Conservation (phyloP, 1,284 basidiomycete genomes). For the Pyrrhoderma noxium region DNA sequence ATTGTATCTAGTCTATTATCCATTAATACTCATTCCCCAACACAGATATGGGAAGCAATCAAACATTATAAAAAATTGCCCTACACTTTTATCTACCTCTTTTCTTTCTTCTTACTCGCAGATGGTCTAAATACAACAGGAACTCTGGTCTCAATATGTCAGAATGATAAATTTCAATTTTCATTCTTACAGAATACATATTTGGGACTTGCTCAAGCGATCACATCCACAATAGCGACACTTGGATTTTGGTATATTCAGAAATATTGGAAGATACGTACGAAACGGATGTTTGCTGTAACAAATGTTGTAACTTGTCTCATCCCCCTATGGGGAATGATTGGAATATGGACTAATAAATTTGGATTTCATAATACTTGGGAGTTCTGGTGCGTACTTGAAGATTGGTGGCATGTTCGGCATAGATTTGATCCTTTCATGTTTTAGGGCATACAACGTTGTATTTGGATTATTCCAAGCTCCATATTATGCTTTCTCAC, state of each 20-base stretch:
- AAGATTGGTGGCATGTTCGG: background rate
- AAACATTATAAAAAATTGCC: conserved; percentile 68
- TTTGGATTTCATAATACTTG: conserved; percentile 79
- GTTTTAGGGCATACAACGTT: conserved; percentile 62
- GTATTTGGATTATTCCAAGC: conserved; percentile 82
- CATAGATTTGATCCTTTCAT: background rate
- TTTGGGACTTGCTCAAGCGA: conserved; percentile 64
- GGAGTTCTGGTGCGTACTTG: conserved; percentile 64
- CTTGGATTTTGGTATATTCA: conserved; percentile 79
- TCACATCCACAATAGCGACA: conserved; percentile 60
- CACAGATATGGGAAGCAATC: conserved; percentile 59
- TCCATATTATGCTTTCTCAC: conserved; percentile 79
- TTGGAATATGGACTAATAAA: conserved; percentile 73
- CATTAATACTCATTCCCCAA: background rate
- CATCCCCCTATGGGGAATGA: conserved; percentile 82
- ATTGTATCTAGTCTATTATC: background rate
- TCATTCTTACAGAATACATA: conserved; percentile 74
- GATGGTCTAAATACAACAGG: conserved; percentile 75
- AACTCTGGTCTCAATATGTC: conserved; percentile 68
- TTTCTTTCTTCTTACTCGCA: conserved; percentile 71
- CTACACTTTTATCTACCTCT: conserved; percentile 69
- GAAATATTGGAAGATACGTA: conserved; percentile 64
- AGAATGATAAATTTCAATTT: conserved; percentile 71
- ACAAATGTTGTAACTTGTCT: conserved; percentile 72
- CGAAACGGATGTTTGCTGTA: conserved; percentile 74